Evolutionary conservation across 352 stramenopile species (phyloP).

Genomic region (Phytophthora cajani): DNA sequence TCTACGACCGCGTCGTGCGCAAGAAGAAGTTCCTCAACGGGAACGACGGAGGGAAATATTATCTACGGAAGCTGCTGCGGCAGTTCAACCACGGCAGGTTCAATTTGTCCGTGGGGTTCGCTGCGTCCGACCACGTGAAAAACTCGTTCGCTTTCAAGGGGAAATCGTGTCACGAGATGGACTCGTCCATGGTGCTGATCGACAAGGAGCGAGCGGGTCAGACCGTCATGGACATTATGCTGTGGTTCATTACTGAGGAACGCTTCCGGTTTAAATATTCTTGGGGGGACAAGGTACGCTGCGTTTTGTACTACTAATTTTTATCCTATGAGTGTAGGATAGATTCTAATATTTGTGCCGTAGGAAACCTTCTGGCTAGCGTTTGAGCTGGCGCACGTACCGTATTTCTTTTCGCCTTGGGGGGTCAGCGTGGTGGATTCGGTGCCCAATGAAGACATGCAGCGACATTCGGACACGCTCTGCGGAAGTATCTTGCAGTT

Average conservation of each 20-base stretch:
- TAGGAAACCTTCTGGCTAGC: slow-evolving; percentile 51
- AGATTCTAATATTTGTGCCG: not conserved
- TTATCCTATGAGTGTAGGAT: not conserved
- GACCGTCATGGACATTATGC: slow-evolving; percentile 41
- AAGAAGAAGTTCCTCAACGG: slow-evolving; percentile 53
- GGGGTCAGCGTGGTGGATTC: slow-evolving; percentile 42
- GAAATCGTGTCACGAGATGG: slow-evolving; percentile 61
- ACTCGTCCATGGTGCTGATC: slow-evolving; percentile 72
- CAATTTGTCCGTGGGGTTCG: slow-evolving; percentile 20
- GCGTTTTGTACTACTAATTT: not conserved
- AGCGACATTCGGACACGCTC: slow-evolving; percentile 33
- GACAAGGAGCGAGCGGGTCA: slow-evolving; percentile 43
- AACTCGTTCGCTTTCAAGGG: slow-evolving; percentile 47
- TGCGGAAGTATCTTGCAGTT: slow-evolving; percentile 53
- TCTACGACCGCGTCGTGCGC: slow-evolving; percentile 66
- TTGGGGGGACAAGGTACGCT: slow-evolving; percentile 42
- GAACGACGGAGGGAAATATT: slow-evolving; percentile 34
- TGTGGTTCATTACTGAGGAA: slow-evolving; percentile 43
- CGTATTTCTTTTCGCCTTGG: slow-evolving; percentile 54
- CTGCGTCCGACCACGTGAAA: slow-evolving; percentile 43
- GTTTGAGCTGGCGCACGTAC: slow-evolving; percentile 40
- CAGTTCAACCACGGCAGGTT: slow-evolving; percentile 60
- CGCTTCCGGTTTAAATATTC: slow-evolving; percentile 44
- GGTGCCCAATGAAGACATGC: slow-evolving; percentile 39
- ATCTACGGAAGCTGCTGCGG: slow-evolving; percentile 44